Evolutionary conservation across 371 early-diverging fungal genomes (phyloP).

Genomic region (Mucor irregularis): DNA sequence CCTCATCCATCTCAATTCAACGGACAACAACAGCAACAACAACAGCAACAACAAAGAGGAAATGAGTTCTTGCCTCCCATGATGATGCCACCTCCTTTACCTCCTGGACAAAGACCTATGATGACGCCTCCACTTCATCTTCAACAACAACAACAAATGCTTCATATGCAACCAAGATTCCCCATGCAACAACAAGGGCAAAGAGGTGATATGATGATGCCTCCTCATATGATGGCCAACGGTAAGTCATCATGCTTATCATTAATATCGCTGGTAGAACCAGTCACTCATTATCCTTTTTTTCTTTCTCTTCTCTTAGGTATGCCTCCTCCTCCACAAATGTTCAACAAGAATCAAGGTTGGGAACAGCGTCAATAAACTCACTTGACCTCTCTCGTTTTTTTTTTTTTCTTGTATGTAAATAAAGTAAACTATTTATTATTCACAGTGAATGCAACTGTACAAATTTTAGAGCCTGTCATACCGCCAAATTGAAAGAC

Average conservation of each 20-base stretch:
- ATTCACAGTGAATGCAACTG: slow-evolving; percentile 66
- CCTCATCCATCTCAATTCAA: slow-evolving; percentile 15
- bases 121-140: slow-evolving; percentile 26
- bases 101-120: slow-evolving; percentile 34
- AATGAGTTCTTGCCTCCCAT: slow-evolving; percentile 33
- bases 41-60: slow-evolving; percentile 15
- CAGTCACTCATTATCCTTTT: neutral
- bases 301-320: slow-evolving; percentile 7
- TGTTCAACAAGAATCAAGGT: slow-evolving; percentile 39
- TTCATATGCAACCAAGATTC: slow-evolving; percentile 26
- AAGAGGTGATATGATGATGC: slow-evolving; percentile 26
- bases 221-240: slow-evolving; percentile 40
- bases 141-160: slow-evolving; percentile 20
- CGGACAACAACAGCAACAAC: neutral
- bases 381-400: no score
- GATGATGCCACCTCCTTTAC: slow-evolving; percentile 21
- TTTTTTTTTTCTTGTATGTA: neutral
- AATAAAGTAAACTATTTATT: neutral
- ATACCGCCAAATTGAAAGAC: slow-evolving; percentile 89
- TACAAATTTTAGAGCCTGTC: slow-evolving; percentile 82
- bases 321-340: slow-evolving; percentile 41
- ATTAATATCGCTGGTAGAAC: no score
- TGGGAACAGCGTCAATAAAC: slow-evolving; percentile 42
- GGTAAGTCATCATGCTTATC: no score
- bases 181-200: slow-evolving; percentile 13